Conservation (phyloP, 176 grass and related monocot species). For the Ananas comosus region DNA sequence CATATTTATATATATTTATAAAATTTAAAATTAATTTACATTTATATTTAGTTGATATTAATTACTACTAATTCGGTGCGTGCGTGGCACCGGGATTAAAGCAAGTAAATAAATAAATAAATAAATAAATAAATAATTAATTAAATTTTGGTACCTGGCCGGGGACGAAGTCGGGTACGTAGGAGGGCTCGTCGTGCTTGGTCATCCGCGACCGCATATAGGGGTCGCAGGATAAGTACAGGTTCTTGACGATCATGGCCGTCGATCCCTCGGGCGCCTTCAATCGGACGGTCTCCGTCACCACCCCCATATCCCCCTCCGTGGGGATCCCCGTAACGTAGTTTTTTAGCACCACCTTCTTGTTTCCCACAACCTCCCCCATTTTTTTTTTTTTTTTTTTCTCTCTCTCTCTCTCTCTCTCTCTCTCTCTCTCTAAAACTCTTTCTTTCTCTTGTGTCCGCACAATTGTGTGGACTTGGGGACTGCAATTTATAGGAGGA, state of each 20-base stretch:
- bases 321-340: slow-evolving; percentile 41
- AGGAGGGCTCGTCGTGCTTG: slow-evolving; percentile 17
- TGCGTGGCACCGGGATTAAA: background rate
- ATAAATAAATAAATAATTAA: background rate
- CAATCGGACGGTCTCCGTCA: slow-evolving; percentile 2
- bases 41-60: too few relatives aligned
- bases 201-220: slow-evolving; percentile 52
- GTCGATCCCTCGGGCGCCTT: slow-evolving; percentile 8
- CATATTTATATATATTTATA: too few relatives aligned
- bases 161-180: background rate
- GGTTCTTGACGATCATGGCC: slow-evolving; percentile 34
- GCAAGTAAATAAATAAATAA: background rate
- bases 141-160: background rate
- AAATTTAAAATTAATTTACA: too few relatives aligned
- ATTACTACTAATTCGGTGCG: background rate
- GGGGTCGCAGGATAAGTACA: slow-evolving; percentile 73
- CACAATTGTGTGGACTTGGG: too few relatives aligned
- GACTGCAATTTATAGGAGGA: too few relatives aligned
- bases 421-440: background rate
- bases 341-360: slow-evolving; percentile 35
- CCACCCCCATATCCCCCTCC: slow-evolving; percentile 38
- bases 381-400: background rate
- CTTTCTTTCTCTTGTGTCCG: background rate
- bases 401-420: too few relatives aligned
- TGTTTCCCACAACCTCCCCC: background rate